phyloP scores from a whole-genome alignment of 2,329 filamentous ascomycete species.

The Dothideomycetes sp. region DNA sequence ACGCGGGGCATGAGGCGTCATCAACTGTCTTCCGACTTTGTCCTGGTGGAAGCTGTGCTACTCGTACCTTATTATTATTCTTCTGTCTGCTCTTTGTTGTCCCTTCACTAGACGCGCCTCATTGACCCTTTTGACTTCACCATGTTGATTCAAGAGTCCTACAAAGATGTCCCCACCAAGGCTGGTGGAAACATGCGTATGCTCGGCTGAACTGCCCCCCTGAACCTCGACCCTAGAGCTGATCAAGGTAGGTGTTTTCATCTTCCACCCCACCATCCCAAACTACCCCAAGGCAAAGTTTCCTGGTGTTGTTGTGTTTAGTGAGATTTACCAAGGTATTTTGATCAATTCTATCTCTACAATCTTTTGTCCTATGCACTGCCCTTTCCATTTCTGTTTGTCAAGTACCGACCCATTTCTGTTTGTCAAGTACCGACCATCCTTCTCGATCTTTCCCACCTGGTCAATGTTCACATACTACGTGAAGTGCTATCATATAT shows the following conservation, averaged over 20 bases:
- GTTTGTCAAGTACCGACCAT: too few relatives aligned
- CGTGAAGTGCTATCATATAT: too few relatives aligned
- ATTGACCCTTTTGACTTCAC: conserved; percentile 13
- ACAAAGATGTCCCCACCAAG: conserved; percentile 49
- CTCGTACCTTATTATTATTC: too few relatives aligned
- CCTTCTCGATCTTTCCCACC: too few relatives aligned
- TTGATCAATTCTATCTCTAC: too few relatives aligned
- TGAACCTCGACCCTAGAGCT: not conserved
- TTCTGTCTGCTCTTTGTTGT: not conserved
- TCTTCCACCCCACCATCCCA: conserved; percentile 77
- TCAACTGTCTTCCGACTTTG: not conserved
- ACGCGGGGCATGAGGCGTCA: not conserved
- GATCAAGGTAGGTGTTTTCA: conserved; percentile 58
- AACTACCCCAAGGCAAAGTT: conserved; percentile 84
- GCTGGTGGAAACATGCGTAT: conserved; percentile 50
- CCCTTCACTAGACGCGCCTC: too few relatives aligned
- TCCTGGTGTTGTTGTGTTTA: conserved; percentile 79
- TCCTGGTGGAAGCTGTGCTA: not conserved
- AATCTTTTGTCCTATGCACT: too few relatives aligned
- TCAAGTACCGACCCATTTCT: too few relatives aligned
- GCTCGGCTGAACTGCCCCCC: conserved; percentile 3
- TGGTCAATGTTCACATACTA: too few relatives aligned
- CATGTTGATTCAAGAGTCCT: conserved; percentile 50
- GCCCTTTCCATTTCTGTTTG: not conserved
- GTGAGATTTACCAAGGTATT: conserved; percentile 88